These are phyloP conservation scores for Aspergillus alliaceus DNA, from an alignment of 2,329 filamentous ascomycete genomes.

Conservation along the genomic window DNA sequence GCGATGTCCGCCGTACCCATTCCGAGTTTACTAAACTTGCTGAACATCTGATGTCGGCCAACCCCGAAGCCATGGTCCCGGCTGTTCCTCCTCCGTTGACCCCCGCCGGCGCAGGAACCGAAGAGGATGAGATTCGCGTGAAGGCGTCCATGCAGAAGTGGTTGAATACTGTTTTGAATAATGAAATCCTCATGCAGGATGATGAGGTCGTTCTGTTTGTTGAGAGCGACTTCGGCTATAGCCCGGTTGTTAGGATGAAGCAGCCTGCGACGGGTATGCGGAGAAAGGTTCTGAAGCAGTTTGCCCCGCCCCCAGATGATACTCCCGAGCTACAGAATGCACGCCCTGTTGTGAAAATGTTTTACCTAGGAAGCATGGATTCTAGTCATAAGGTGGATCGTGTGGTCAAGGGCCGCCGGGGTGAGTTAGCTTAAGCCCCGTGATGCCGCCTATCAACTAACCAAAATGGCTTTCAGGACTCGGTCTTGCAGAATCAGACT, in stretches of 20 bases:
- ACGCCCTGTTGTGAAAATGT: slow-evolving; percentile 87
- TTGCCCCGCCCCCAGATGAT: slow-evolving; percentile 94
- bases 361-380: slow-evolving; percentile 95
- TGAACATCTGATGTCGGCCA: slow-evolving; percentile 94
- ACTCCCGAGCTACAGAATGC: slow-evolving; percentile 91
- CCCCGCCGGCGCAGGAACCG: slow-evolving; percentile 89
- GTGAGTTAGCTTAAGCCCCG: slow-evolving; percentile 51
- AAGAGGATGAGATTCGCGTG: slow-evolving; percentile 88
- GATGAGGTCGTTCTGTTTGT: slow-evolving; percentile 98
- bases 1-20: slow-evolving; percentile 92
- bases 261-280: slow-evolving; percentile 95
- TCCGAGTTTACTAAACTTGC: slow-evolving; percentile 96
- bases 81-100: slow-evolving; percentile 94
- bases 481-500: slow-evolving; percentile 86
- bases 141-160: slow-evolving; percentile 90
- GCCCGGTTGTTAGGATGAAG: slow-evolving; percentile 90
- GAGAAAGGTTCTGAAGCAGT: slow-evolving; percentile 95
- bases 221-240: slow-evolving; percentile 99
- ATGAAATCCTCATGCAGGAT: slow-evolving; percentile 88
- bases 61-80: slow-evolving; percentile 91
- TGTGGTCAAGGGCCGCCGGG: slow-evolving; percentile 86
- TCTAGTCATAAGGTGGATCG: slow-evolving; percentile 95
- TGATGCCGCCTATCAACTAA: not conserved
- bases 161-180: slow-evolving; percentile 90
- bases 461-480: slow-evolving; percentile 61